phyloP scores from a whole-genome alignment of 169 alveolate genomes.

The Plasmodium gonderi region DNA sequence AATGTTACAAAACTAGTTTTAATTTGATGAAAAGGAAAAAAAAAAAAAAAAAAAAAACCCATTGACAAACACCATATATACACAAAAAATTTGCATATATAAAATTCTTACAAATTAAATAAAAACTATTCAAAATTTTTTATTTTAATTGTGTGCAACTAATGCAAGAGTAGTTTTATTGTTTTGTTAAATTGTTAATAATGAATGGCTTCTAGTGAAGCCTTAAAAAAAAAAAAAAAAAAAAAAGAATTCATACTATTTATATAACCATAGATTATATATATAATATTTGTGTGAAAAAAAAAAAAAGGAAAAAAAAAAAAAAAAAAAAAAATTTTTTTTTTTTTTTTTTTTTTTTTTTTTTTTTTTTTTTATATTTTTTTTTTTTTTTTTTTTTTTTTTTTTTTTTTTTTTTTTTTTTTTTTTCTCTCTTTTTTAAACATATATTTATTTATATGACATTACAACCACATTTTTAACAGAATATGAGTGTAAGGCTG shows the following conservation, averaged over 20 bases:
- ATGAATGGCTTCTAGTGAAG: conserved; percentile 75
- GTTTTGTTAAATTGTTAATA: background rate
- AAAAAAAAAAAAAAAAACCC: too few species aligned
- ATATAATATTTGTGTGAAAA: conserved; percentile 20
- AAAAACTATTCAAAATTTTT: too few species aligned
- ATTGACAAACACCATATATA: too few species aligned
- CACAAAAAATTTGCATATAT: too few species aligned
- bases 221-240: conserved; percentile 22
- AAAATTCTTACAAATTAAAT: too few species aligned
- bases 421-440: conserved; percentile 1
- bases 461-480: background rate
- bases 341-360: background rate
- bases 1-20: too few species aligned
- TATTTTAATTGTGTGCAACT: too few species aligned
- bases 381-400: conserved; percentile 3
- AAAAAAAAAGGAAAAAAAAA: conserved; percentile 29
- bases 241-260: conserved; percentile 2
- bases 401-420: background rate
- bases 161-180: background rate
- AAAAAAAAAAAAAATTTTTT: conserved; percentile 24
- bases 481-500: background rate
- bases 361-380: background rate
- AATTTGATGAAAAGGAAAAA: too few species aligned
- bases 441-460: background rate
- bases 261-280: background rate